Evolutionary conservation across 495 filamentous ascomycete genomes (phyloP).

Genomic region (Lasiosphaeriaceae sp.): DNA sequence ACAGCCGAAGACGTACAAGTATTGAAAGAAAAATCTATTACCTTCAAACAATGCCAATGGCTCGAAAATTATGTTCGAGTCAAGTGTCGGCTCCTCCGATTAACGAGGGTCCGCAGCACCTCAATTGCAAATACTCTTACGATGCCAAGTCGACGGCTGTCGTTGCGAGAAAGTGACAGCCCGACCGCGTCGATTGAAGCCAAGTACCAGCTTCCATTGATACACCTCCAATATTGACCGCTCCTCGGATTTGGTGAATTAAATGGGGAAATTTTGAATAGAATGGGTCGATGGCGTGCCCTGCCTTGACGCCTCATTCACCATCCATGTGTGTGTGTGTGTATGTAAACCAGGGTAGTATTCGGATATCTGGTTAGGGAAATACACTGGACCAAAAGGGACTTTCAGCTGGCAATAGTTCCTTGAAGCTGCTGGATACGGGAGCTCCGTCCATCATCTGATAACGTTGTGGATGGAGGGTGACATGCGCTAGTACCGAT

Average conservation of each 20-base stretch:
- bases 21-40: too few species aligned
- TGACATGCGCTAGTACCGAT: background rate
- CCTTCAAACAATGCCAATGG: too few species aligned
- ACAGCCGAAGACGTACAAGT: too few species aligned
- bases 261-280: background rate
- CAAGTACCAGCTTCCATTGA: background rate
- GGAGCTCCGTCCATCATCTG: background rate
- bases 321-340: too few species aligned
- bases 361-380: background rate
- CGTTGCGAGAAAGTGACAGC: background rate
- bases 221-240: background rate
- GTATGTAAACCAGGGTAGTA: background rate
- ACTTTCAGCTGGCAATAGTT: background rate
- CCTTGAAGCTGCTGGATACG: background rate
- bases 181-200: background rate
- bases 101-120: too few species aligned
- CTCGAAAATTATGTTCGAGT: too few species aligned
- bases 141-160: background rate
- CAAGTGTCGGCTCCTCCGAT: too few species aligned
- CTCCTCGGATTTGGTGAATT: background rate
- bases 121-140: too few species aligned
- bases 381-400: background rate
- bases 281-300: background rate
- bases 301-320: background rate
- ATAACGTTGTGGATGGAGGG: background rate